Percentiles rank a stretch among this genome's conserved stretches.
Conservation (phyloP, 805 yeast genomes). For the Kodamaea hsintzibuensis region DNA sequence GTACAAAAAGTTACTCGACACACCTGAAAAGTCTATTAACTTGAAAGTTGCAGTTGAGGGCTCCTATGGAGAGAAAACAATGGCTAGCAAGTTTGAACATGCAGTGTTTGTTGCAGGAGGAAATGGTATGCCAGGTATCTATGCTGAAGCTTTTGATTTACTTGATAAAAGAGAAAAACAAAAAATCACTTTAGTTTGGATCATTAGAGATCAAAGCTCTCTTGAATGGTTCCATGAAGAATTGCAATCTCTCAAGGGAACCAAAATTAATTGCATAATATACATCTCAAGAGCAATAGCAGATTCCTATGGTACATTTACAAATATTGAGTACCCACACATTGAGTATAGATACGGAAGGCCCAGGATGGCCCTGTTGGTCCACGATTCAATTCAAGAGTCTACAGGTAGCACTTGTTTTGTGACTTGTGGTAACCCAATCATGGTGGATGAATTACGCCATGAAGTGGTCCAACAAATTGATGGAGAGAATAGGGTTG, state of each 20-base stretch:
- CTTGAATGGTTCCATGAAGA: constrained; percentile 53
- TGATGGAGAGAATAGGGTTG: constrained; percentile 49
- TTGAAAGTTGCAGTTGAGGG: constrained; percentile 57
- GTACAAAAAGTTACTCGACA: constrained; percentile 28
- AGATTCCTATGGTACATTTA: constrained; percentile 2
- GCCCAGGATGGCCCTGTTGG: constrained; percentile 12
- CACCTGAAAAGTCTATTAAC: constrained; percentile 28
- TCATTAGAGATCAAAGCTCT: constrained; percentile 52
- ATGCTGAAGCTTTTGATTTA: constrained; percentile 38
- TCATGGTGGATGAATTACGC: constrained; percentile 34
- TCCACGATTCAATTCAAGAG: constrained; percentile 10
- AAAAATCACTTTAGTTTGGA: constrained; percentile 58
- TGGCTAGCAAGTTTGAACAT: constrained; percentile 48
- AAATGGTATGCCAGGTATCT: constrained; percentile 60
- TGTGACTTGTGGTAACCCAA: constrained; percentile 34
- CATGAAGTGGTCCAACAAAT: constrained; percentile 44
- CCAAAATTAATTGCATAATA: constrained; percentile 31
- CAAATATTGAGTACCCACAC: constrained; percentile 26
- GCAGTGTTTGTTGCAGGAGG: constrained; percentile 63
- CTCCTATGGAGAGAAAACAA: constrained; percentile 54
- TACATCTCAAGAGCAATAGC: constrained; percentile 12
- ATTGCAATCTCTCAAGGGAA: constrained; percentile 25
- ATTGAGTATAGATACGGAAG: constrained; percentile 41
- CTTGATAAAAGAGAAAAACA: constrained; percentile 9
- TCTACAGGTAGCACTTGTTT: constrained; percentile 21